Evolutionary conservation across 2,329 filamentous ascomycete genomes (phyloP), one percentile per base, ranked within the genome.

Genomic region (Alternaria consortialis): DNA sequence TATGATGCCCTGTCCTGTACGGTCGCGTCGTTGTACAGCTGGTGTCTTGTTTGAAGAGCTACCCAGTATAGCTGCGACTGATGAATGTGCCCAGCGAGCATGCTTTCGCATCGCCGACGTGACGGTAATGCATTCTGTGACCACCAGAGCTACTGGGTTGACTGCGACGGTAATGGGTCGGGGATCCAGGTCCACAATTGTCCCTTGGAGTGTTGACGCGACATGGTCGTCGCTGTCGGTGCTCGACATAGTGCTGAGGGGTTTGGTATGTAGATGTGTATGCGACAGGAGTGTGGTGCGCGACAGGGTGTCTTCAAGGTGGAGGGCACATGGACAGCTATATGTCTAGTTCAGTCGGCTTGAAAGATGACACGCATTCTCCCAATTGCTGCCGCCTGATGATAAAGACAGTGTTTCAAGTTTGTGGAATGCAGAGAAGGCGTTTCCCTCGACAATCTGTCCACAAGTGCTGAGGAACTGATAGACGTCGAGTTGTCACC

Each of bases 41-140:
- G 75, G 74, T 13, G 74, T 82, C 76, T 76, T 81, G 56, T 84
- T 82, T 55, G 85, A 83, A 36, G 84, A 84, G 66, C 93, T 93
- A 52, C 95, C 95, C 32, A 99, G 85, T 63, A 99, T 99, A 54
- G 94, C 94, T 37, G 95, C 93, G 44, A 99, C 95, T 5, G 94
- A 97, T 12, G 94, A 97, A 78, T 98, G 94, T 48, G 93, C 93
- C 85, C 94, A 98, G 67, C 95, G 91, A 66, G 93, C 91, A 86
- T 97, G 91, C 82, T 99, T 99, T 75, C 97, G 94, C 87, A 99
- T 97, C 63, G 94, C 93, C 64, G 94, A 97, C 13, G 95, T 98
- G 81, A 99, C 94, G 46, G 94, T 94, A 77, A 98, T 98, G 80
- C 95, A 99, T 89, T 99, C 95, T 80, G 94, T 97, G 65, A 97